Conservation (phyloP, 495 filamentous ascomycete species). For the Podospora pseudopauciseta region DNA sequence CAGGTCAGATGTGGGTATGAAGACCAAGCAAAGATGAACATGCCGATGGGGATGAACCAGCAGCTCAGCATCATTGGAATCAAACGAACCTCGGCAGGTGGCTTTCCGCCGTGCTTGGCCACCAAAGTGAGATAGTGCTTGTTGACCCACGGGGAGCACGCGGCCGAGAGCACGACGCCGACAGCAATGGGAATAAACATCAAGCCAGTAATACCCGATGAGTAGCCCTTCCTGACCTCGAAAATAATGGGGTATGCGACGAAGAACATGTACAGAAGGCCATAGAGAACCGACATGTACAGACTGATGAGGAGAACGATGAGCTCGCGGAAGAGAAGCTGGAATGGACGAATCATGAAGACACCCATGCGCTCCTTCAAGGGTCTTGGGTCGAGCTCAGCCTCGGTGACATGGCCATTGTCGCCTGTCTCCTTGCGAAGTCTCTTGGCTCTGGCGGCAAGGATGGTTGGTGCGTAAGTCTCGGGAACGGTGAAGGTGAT, state of each 20-base stretch:
- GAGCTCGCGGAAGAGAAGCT: conserved; percentile 71
- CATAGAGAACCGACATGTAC: conserved; percentile 78
- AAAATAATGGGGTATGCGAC: conserved; percentile 78
- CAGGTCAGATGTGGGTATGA: conserved; percentile 63
- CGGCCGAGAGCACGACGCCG: conserved; percentile 60
- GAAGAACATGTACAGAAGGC: conserved; percentile 81
- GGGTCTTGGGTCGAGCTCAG: conserved; percentile 66
- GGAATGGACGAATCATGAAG: conserved; percentile 69
- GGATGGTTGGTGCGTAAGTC: conserved; percentile 71
- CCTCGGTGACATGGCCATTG: conserved; percentile 61
- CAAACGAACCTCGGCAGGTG: conserved; percentile 70
- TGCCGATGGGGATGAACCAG: conserved; percentile 71
- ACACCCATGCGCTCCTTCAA: conserved; percentile 59
- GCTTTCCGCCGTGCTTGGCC: conserved; percentile 58
- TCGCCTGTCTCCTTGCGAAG: conserved; percentile 65
- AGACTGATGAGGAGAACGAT: conserved; percentile 75
- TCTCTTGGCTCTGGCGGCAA: conserved; percentile 61
- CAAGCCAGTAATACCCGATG: conserved; percentile 65
- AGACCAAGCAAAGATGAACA: conserved; percentile 85
- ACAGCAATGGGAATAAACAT: conserved; percentile 78
- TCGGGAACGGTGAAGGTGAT: conserved; percentile 80
- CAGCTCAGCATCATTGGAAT: conserved; percentile 84
- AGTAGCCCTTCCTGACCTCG: conserved; percentile 68
- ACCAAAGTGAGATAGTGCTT: conserved; percentile 66
- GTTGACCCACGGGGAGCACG: conserved; percentile 69